Evolutionary conservation across 1,139 yeast species (phyloP).

Genomic region (Arxiozyma telluris): DNA sequence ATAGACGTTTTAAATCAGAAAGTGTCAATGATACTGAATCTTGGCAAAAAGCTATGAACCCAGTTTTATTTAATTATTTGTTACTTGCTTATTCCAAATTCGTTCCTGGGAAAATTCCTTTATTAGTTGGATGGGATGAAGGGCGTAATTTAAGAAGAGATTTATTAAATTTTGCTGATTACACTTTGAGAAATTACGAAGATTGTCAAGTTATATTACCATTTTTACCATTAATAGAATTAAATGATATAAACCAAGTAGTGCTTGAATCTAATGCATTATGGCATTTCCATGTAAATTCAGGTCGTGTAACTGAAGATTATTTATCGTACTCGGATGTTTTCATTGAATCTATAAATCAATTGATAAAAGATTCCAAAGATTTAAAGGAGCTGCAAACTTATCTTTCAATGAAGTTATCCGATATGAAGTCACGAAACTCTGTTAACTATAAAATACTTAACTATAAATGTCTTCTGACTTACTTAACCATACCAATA

Average conservation of each 20-base stretch:
- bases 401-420: neutral
- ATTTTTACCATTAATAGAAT: slow-evolving; percentile 49
- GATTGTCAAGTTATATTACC: slow-evolving; percentile 41
- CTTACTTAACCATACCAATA: slow-evolving; percentile 25
- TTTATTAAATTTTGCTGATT: slow-evolving; percentile 34
- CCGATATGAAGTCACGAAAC: neutral
- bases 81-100: slow-evolving; percentile 48
- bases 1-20: slow-evolving; percentile 27
- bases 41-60: slow-evolving; percentile 30
- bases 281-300: slow-evolving; percentile 38
- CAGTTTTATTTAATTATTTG: slow-evolving; percentile 45
- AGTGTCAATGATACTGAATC: slow-evolving; percentile 11
- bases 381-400: neutral
- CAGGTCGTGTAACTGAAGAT: slow-evolving; percentile 13
- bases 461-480: slow-evolving; percentile 15
- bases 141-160: slow-evolving; percentile 43
- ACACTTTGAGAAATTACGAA: slow-evolving; percentile 19
- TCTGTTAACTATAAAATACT: slow-evolving; percentile 16
- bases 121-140: slow-evolving; percentile 37
- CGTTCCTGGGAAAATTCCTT: slow-evolving; percentile 32
- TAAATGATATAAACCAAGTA: slow-evolving; percentile 38
- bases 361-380: slow-evolving; percentile 15
- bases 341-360: neutral
- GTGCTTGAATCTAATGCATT: slow-evolving; percentile 73
- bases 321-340: neutral